Percentiles rank a stretch among this genome's conserved stretches.
Evolutionary conservation across 2,329 filamentous ascomycete genomes (phyloP).

Genomic region (Ceratocystis lukuohia): DNA sequence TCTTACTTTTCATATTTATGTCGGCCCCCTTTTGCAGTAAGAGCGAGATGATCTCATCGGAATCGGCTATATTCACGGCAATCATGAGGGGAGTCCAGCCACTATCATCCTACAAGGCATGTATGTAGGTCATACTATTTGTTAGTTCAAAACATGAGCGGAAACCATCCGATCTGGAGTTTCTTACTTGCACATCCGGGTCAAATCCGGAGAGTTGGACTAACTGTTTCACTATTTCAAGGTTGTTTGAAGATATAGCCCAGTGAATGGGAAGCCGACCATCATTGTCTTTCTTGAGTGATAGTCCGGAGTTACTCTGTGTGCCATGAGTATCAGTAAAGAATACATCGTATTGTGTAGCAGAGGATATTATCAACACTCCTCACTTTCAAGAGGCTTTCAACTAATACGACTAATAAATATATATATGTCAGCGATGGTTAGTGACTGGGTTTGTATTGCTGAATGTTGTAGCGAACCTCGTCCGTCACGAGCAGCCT

Average conservation of each 20-base stretch:
- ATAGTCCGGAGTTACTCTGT: slow-evolving; percentile 67
- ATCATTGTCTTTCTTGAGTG: slow-evolving; percentile 62
- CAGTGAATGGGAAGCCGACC: slow-evolving; percentile 86
- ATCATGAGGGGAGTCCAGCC: slow-evolving; percentile 84
- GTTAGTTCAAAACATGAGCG: neutral
- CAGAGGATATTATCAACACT: neutral
- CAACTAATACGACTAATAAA: neutral
- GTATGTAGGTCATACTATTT: neutral
- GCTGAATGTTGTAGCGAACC: slow-evolving; percentile 37
- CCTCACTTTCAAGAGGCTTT: slow-evolving; percentile 14
- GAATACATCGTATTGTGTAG: neutral
- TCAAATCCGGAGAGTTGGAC: slow-evolving; percentile 63
- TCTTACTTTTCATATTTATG: slow-evolving; percentile 55
- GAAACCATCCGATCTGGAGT: neutral
- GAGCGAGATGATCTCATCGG: slow-evolving; percentile 53
- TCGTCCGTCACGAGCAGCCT: slow-evolving; percentile 72
- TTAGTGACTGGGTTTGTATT: neutral
- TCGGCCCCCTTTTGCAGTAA: slow-evolving; percentile 58
- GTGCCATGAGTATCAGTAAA: neutral
- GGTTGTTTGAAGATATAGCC: slow-evolving; percentile 73
- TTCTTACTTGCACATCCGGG: slow-evolving; percentile 57
- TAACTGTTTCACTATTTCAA: slow-evolving; percentile 60
- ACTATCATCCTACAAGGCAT: slow-evolving; percentile 45
- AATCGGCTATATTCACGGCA: slow-evolving; percentile 58
- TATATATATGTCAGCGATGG: neutral